A percentile compares a stretch with the other conserved stretches of the same genome.
These are phyloP conservation scores for Penicillium longicatenatum DNA, from an alignment of 495 filamentous ascomycete species.

Conservation along the genomic window DNA sequence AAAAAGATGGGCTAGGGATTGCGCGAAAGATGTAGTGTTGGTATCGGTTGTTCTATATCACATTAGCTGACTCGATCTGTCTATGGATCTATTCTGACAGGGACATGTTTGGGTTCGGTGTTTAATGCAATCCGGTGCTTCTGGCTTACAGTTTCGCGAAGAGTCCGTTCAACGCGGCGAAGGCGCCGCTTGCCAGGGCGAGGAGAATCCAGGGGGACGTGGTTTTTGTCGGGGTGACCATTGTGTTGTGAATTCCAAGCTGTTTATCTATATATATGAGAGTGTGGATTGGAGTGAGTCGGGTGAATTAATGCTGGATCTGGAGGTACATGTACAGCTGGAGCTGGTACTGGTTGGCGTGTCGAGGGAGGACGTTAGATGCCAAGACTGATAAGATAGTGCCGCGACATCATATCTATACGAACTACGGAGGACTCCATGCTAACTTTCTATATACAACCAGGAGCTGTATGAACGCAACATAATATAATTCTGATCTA, in stretches of 20 bases:
- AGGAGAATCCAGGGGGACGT: constrained; percentile 70
- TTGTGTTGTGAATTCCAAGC: no score
- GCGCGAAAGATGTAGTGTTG: constrained; percentile 71
- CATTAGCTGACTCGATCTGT: constrained; percentile 5
- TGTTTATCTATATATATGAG: not conserved
- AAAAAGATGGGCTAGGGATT: constrained; percentile 61
- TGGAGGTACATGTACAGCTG: not conserved
- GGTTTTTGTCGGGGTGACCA: constrained; percentile 15
- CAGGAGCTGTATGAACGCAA: not conserved
- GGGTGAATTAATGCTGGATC: not conserved
- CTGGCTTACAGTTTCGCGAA: constrained; percentile 87
- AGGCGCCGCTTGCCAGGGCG: constrained; percentile 81
- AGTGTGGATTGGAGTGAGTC: no score
- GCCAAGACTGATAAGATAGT: constrained; percentile 23
- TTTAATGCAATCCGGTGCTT: not conserved
- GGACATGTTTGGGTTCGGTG: no score
- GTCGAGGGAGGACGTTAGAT: constrained; percentile 2
- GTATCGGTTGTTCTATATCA: constrained; percentile 76
- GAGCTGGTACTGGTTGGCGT: not conserved
- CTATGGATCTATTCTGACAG: no score
- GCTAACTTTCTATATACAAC: not conserved
- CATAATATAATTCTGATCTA: not conserved
- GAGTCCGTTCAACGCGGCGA: constrained; percentile 90
- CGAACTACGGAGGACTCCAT: not conserved
- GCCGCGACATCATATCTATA: not conserved